Conservation (phyloP, 2,329 filamentous ascomycete species). For the Xenosphaeropsis pyriputrescens region DNA sequence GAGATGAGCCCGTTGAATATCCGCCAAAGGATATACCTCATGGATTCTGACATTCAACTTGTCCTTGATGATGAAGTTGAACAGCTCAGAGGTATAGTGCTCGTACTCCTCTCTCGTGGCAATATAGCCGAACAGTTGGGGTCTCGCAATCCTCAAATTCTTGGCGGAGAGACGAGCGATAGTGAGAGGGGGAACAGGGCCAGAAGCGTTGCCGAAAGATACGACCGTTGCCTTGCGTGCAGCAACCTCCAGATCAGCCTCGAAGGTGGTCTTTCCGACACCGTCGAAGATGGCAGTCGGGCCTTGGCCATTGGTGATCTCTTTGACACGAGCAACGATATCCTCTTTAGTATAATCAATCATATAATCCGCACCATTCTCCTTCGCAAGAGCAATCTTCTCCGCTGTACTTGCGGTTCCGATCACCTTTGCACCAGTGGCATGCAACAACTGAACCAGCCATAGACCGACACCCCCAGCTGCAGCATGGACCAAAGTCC, state of each 20-base stretch:
- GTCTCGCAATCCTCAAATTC: constrained; percentile 65
- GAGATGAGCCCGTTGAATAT: constrained; percentile 56
- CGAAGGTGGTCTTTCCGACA: constrained; percentile 75
- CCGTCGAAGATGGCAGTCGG: constrained; percentile 72
- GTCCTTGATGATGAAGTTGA: constrained; percentile 52
- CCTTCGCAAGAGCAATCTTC: constrained; percentile 56
- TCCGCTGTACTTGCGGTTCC: constrained; percentile 61
- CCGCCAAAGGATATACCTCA: constrained; percentile 60
- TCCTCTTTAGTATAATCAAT: constrained; percentile 53
- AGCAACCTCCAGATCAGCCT: constrained; percentile 58
- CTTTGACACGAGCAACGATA: constrained; percentile 41
- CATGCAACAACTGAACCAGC: constrained; percentile 59
- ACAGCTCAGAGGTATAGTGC: constrained; percentile 56
- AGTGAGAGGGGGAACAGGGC: constrained; percentile 56
- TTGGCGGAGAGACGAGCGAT: constrained; percentile 48
- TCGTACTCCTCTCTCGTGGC: constrained; percentile 56
- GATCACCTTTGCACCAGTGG: constrained; percentile 63
- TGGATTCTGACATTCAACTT: constrained; percentile 63
- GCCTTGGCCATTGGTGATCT: constrained; percentile 60
- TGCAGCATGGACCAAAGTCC: constrained; percentile 73
- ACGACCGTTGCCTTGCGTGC: constrained; percentile 65
- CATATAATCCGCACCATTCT: constrained; percentile 55
- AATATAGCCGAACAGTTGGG: constrained; percentile 58
- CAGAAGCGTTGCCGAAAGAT: constrained; percentile 69
- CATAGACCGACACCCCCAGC: constrained; percentile 69